A percentile compares a stretch with the other conserved stretches of the same genome.
Evolutionary conservation across 2,329 filamentous ascomycete species (phyloP).

Genomic region (Aspergillus phoenicis): DNA sequence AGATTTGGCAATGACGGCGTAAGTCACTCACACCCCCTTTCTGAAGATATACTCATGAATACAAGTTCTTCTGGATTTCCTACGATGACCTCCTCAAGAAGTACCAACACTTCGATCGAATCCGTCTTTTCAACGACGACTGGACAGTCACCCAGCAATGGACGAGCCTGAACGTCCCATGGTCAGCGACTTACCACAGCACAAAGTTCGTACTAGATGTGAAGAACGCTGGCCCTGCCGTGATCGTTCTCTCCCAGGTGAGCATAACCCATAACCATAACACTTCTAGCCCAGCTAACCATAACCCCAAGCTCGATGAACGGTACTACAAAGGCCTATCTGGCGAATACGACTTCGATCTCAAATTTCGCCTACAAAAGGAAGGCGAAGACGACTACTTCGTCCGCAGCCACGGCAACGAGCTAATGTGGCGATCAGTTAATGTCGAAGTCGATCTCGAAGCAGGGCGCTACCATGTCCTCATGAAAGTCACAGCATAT

Average conservation of each 20-base stretch:
- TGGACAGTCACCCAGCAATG: slow-evolving; percentile 65
- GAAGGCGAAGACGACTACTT: slow-evolving; percentile 63
- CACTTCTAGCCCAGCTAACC: slow-evolving; percentile 14
- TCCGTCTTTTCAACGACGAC: slow-evolving; percentile 61
- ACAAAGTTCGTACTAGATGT: slow-evolving; percentile 62
- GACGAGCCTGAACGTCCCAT: slow-evolving; percentile 62
- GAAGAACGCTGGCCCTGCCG: slow-evolving; percentile 54
- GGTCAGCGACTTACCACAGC: slow-evolving; percentile 63
- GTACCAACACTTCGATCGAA: slow-evolving; percentile 63
- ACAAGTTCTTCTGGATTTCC: slow-evolving; percentile 60
- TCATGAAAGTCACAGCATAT: slow-evolving; percentile 72
- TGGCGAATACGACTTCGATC: slow-evolving; percentile 59
- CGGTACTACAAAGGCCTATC: slow-evolving; percentile 62
- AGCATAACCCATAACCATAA: background rate
- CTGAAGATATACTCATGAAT: slow-evolving; percentile 7
- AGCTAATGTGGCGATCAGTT: slow-evolving; percentile 71
- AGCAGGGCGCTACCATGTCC: slow-evolving; percentile 72
- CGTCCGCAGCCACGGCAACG: slow-evolving; percentile 58
- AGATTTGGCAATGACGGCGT: slow-evolving; percentile 75
- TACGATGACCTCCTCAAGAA: slow-evolving; percentile 61
- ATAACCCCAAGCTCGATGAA: slow-evolving; percentile 53
- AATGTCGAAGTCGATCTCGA: slow-evolving; percentile 76
- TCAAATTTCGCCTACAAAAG: slow-evolving; percentile 63
- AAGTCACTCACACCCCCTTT: slow-evolving; percentile 2
- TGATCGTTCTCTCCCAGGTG: slow-evolving; percentile 61